Percentiles rank a stretch among this genome's conserved stretches.
phyloP scores from a whole-genome alignment of 257 asterid genomes.

The Ocimum tenuiflorum region DNA sequence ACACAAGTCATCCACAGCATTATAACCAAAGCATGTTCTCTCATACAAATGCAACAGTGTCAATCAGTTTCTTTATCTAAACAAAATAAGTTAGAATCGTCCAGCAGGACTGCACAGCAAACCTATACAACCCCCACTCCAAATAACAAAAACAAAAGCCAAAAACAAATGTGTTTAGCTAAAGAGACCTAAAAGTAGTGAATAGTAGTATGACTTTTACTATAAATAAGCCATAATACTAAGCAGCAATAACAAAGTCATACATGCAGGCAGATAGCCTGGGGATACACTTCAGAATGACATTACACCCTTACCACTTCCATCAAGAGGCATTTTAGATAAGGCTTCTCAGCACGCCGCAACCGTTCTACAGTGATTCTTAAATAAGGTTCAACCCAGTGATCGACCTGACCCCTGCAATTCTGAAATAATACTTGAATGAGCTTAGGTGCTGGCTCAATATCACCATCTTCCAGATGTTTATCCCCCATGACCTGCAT shows the following conservation, averaged over 20 bases:
- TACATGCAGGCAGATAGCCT: background rate
- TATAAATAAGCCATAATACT: background rate
- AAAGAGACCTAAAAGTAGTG: background rate
- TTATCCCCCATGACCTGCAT: slow-evolving; percentile 77
- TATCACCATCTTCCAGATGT: slow-evolving; percentile 88
- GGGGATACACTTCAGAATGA: background rate
- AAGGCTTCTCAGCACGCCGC: slow-evolving; percentile 62
- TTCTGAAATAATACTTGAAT: slow-evolving; percentile 86
- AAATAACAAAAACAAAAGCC: background rate
- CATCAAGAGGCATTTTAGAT: slow-evolving; percentile 73
- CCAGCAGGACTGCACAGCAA: background rate
- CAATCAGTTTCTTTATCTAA: background rate
- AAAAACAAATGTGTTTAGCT: background rate
- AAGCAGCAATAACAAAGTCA: too few species aligned
- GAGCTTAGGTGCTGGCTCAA: slow-evolving; percentile 97
- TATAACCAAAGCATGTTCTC: background rate
- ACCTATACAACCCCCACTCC: background rate
- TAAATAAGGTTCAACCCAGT: slow-evolving; percentile 91
- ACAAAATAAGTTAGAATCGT: background rate
- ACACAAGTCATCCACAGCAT: background rate
- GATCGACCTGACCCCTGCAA: slow-evolving; percentile 95
- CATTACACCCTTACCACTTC: slow-evolving; percentile 59
- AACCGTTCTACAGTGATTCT: slow-evolving; percentile 73
- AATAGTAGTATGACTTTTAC: too few species aligned
- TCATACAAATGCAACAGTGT: background rate